Base-by-base conservation (phyloP, 2,329 filamentous ascomycete genomes). In the Ploettnerulaceae sp. region DNA sequence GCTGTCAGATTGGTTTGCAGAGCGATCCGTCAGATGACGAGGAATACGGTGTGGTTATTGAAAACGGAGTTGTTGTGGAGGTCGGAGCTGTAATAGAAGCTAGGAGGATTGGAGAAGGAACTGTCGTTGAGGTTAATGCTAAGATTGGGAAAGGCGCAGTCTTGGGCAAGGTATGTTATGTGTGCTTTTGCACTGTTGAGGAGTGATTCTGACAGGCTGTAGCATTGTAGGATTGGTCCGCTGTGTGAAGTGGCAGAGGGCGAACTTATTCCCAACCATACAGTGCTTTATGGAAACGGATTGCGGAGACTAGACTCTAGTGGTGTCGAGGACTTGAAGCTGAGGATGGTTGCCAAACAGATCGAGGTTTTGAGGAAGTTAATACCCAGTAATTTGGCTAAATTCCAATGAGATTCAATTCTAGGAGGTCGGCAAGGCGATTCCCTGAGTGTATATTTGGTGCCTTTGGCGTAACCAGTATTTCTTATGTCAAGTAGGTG, bases 181-280 rank as follows among this genome's bases (percentile, higher is more conserved):
- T 8, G 9, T 6, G 8, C 14, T 5, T 29, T 12, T 20, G 7
- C 11, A 25, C 18, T 25, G 7, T 21, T 15, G 33, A 17, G 5
- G 29, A 20, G 32, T 18, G 8, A 40, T 35, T 29, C 47, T 51
- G 14, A 52, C 20, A 40, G 12, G 7, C 67, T n/a, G 56, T 66
- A 83, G 73, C 77, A 88, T 61, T 84, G 84, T 58, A 88, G 84
- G 17, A 72, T 90, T 41, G 82, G 84, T 6, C 75, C 84, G 0
- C 72, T 78, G 49, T 82, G 77, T 18, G 70, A 73, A 20, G 69
- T 89, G 32, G 65, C 68, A 0, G 75, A 79, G 7, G 75, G 76
- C 0, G 76, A 79, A 24, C 66, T 70, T 8, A 61, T 90, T 0
- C 76, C 77, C 0, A 83, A 88, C 49, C 80, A 77, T 62, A 83